Conservation (phyloP, 1,139 yeast species). For the Ashbya aceris region DNA sequence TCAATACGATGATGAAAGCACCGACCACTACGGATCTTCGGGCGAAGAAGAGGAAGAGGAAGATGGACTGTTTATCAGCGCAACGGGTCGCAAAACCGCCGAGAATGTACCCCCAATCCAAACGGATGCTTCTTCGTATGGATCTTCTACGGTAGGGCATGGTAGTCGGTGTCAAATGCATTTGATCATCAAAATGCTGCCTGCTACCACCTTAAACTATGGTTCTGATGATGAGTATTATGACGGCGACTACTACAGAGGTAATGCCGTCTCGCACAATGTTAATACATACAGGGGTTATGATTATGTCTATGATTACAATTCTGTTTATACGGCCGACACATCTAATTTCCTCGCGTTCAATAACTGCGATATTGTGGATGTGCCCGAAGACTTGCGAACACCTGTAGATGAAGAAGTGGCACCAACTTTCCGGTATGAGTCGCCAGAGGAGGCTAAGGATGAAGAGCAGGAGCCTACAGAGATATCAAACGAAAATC, state of each 20-base stretch:
- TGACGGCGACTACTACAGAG: conserved; percentile 38
- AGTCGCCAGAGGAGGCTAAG: conserved; percentile 6
- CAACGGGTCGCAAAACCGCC: conserved; percentile 24
- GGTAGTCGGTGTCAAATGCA: conserved; percentile 3
- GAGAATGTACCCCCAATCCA: conserved; percentile 19
- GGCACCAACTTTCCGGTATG: neutral
- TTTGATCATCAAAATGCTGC: conserved; percentile 58
- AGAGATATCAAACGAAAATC: neutral
- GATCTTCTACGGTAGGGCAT: conserved; percentile 19
- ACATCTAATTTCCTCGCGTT: conserved; percentile 29
- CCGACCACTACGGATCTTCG: conserved; percentile 12
- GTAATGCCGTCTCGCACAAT: conserved; percentile 62
- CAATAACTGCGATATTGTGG: conserved; percentile 37
- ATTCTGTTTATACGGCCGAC: conserved; percentile 63
- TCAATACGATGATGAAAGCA: conserved; percentile 6
- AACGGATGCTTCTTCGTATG: conserved; percentile 29
- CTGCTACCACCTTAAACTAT: conserved; percentile 73
- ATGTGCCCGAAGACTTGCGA: conserved; percentile 34
- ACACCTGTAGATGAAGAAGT: conserved; percentile 23
- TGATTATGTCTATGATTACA: conserved; percentile 80
- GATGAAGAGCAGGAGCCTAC: neutral
- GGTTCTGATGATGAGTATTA: conserved; percentile 67
- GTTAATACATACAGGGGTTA: conserved; percentile 68
- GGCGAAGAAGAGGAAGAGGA: conserved; percentile 25
- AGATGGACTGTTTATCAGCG: conserved; percentile 31